Base-by-base conservation (phyloP, 202 grass and related monocot species). In the Dendrocalamus latiflorus region DNA sequence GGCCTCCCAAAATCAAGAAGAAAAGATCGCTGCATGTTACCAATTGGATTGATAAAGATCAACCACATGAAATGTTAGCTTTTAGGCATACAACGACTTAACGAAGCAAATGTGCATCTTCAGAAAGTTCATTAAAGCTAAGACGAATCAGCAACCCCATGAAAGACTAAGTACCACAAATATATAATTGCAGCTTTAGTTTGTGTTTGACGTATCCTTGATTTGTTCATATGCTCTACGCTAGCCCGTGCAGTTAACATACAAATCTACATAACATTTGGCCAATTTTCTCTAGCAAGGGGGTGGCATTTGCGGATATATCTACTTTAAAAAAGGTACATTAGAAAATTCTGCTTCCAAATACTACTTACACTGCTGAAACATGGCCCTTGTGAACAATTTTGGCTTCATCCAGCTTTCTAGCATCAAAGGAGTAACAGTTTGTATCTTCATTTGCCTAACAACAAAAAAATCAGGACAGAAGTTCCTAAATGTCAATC, bases 401-500 rank as follows among this genome's bases (percentile, higher is more conserved):
- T 88, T 88, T 98, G 53, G 95, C 95, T 84, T 98, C 95, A 62
- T 90, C 87, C 37, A 98, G 68, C 88, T 83, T 91, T 88, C 95
- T 98, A 85, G 76, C 51, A 87, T 98, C 95, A 81, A 93, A 98
- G 48, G 89, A 95, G 34, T 95, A 98, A 84, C 95, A 98, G 60
- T 91, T 95, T 75, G 92, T 95, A 79, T 98, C 95, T 90, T 98
- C 95, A 78, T 98, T 98, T 90, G 92, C 95, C 92, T 98, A 84
- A 51, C 51, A 63, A 60, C 25, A 78, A 69, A 78, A 76, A 10
- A 16, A 87, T 84, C 51, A 90, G 41, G n/a, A 21, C 38, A 5
- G 56, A 34, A 80, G 13, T 72, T 81, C 56, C 42, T 68, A 44
- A 66, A 26, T 83, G 50, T 30, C 49, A 55, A 68, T 68, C 30